These are phyloP conservation scores for Tricladium varicosporioides DNA, from an alignment of 2,329 filamentous ascomycete species.

Conservation along the genomic window DNA sequence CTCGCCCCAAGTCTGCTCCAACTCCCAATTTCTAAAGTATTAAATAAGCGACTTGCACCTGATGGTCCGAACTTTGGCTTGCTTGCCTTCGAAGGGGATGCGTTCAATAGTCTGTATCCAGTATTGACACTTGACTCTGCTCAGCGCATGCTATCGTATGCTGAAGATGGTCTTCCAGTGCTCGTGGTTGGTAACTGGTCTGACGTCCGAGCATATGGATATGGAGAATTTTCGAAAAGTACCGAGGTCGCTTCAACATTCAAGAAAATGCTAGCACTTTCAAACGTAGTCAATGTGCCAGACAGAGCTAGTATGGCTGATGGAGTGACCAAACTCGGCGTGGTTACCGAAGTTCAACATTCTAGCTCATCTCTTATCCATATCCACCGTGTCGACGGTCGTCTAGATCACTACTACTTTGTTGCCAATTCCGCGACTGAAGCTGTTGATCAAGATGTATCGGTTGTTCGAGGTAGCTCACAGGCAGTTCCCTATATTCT, in stretches of 20 bases:
- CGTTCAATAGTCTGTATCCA: background rate
- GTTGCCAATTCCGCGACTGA: background rate
- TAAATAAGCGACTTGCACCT: background rate
- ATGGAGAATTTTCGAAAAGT: background rate
- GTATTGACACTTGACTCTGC: background rate
- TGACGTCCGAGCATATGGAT: background rate
- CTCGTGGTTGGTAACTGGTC: constrained; percentile 1
- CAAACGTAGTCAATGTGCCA: constrained; percentile 4
- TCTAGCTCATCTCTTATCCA: background rate
- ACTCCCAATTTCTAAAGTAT: background rate
- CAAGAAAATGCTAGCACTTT: background rate
- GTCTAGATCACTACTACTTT: constrained; percentile 1
- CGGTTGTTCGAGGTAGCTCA: background rate
- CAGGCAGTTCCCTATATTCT: constrained; percentile 2
- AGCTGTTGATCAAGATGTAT: background rate
- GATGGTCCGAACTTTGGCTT: constrained; percentile 1
- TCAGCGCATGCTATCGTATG: background rate
- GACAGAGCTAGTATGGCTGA: background rate
- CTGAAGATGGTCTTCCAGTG: background rate
- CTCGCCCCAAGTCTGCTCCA: background rate
- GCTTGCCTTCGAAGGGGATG: constrained; percentile 4
- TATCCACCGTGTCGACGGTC: background rate
- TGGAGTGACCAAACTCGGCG: background rate
- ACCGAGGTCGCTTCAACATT: background rate
- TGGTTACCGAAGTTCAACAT: background rate